A percentile compares a stretch with the other conserved stretches of the same genome.
These are phyloP conservation scores for Plasmodium sp. DNA, from an alignment of 169 alveolate genomes.

Conservation along the genomic window DNA sequence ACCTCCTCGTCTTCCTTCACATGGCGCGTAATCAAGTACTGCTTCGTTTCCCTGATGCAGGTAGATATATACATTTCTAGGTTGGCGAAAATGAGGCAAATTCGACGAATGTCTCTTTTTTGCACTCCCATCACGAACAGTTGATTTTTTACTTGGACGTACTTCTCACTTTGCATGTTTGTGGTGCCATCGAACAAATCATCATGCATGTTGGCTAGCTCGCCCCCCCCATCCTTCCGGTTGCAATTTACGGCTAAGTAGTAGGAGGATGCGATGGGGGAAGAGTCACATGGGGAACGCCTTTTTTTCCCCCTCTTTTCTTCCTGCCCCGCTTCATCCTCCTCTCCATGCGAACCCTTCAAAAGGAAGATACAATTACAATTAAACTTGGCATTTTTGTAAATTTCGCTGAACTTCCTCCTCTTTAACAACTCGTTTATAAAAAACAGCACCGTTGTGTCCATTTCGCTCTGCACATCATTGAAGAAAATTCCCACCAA, in stretches of 20 bases:
- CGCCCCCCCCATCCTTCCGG: background rate
- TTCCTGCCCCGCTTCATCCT: background rate
- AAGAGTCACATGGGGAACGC: background rate
- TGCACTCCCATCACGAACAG: background rate
- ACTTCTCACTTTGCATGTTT: conserved; percentile 1
- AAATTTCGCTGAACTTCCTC: conserved; percentile 17
- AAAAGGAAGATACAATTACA: conserved; percentile 16
- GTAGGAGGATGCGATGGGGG: background rate
- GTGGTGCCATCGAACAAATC: background rate
- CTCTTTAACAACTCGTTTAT: conserved; percentile 44
- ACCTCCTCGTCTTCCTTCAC: conserved; percentile 5
- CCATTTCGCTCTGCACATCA: conserved; percentile 12
- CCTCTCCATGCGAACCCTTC: background rate
- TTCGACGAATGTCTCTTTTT: conserved; percentile 27
- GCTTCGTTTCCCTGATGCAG: conserved; percentile 20
- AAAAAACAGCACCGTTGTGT: background rate
- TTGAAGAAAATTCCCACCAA: conserved; percentile 35
- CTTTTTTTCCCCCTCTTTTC: conserved; percentile 4
- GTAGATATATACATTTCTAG: conserved; percentile 16
- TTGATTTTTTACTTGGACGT: background rate
- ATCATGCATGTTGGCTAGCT: background rate
- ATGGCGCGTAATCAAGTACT: background rate
- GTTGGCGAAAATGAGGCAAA: conserved; percentile 12
- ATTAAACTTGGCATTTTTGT: conserved; percentile 27
- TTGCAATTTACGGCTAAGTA: conserved; percentile 17